A percentile compares a stretch with the other conserved stretches of the same genome.
Conservation (phyloP, 495 filamentous ascomycete species). For the Trichoderma parareesei region DNA sequence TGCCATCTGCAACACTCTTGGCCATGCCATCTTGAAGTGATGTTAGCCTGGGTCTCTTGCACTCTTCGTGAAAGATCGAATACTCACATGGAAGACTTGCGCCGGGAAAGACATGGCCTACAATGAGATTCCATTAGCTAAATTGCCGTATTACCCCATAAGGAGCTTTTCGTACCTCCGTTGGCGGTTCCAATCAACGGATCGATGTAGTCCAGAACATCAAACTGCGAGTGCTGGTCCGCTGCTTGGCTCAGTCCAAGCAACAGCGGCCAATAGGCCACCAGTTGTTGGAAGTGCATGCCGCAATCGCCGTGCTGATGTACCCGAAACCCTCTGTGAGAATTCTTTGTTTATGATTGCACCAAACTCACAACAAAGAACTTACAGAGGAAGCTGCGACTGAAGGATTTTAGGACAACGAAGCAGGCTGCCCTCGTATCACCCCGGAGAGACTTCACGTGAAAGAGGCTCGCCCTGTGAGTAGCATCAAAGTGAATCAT, state of each 20-base stretch:
- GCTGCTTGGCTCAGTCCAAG: not conserved
- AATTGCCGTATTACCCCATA: too few species aligned
- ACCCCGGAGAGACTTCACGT: not conserved
- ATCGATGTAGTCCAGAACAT: not conserved
- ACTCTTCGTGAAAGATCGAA: not conserved
- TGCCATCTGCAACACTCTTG: slow-evolving; percentile 59
- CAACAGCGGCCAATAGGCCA: not conserved
- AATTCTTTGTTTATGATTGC: not conserved
- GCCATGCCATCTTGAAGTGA: slow-evolving; percentile 38
- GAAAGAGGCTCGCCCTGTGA: not conserved
- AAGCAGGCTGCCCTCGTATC: not conserved
- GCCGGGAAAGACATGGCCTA: slow-evolving; percentile 44
- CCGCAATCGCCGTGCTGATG: not conserved
- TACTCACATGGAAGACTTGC: slow-evolving; percentile 50
- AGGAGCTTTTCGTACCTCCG: not conserved
- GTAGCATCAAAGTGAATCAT: not conserved
- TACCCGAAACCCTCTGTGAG: not conserved
- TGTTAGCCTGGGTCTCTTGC: not conserved
- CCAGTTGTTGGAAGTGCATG: not conserved
- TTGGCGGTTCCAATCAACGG: slow-evolving; percentile 6
- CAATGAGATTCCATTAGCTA: not conserved
- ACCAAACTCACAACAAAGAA: not conserved
- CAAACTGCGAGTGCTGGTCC: not conserved
- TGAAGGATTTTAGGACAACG: not conserved
- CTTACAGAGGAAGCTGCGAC: not conserved